These are phyloP conservation scores for Penicillium bialowiezense DNA, from an alignment of 495 filamentous ascomycete genomes.

Conservation along the genomic window DNA sequence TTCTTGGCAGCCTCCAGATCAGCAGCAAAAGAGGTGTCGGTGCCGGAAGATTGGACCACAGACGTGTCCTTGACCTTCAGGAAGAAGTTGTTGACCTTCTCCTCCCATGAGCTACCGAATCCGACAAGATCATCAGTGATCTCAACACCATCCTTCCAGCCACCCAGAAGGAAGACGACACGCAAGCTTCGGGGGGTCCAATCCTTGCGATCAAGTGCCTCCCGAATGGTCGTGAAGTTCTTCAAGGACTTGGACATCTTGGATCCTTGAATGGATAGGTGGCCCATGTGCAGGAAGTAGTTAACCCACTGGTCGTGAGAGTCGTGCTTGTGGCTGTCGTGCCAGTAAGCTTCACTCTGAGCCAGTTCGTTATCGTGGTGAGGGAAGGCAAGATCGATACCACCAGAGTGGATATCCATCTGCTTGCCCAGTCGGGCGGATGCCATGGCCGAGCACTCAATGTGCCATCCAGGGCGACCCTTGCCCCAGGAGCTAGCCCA, in stretches of 20 bases:
- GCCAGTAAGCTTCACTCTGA: constrained; percentile 88
- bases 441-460: constrained; percentile 97
- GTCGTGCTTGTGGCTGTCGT: constrained; percentile 20
- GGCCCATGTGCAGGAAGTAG: constrained; percentile 96
- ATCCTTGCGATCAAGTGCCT: constrained; percentile 69
- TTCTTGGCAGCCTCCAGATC: constrained; percentile 62
- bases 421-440: constrained; percentile 74
- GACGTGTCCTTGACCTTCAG: constrained; percentile 57
- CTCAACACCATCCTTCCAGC: constrained; percentile 89
- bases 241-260: constrained; percentile 97
- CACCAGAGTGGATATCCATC: constrained; percentile 93
- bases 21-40: constrained; percentile 30
- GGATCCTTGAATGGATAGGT: constrained; percentile 81
- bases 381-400: constrained; percentile 89
- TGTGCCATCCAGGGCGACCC: constrained; percentile 94
- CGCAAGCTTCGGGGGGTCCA: constrained; percentile 81
- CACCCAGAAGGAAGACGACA: constrained; percentile 82
- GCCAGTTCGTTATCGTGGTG: constrained; percentile 97
- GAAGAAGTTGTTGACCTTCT: constrained; percentile 87
- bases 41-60: constrained; percentile 35
- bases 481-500: constrained; percentile 86
- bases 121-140: constrained; percentile 80
- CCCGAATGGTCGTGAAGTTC: constrained; percentile 94
- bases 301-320: constrained; percentile 75
- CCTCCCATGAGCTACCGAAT: constrained; percentile 74